Evolutionary conservation across 164 flowering plant species (phyloP).

Genomic region (Platanus orientalis): DNA sequence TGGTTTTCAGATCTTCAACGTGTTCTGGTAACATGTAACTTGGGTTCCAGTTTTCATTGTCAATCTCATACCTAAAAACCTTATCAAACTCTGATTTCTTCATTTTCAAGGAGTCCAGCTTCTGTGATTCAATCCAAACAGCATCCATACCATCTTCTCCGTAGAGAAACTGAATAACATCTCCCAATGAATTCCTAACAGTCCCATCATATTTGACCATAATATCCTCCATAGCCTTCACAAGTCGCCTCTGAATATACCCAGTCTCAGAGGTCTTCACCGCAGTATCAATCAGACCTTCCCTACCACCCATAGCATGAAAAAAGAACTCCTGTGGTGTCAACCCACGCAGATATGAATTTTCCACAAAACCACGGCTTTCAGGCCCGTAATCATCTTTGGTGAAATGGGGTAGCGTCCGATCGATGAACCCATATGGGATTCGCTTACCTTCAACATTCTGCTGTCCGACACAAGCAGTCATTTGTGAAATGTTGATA

Average conservation of each 20-base stretch:
- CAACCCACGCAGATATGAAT: conserved; percentile 90
- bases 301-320: conserved; percentile 99
- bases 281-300: conserved; percentile 98
- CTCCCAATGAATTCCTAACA: conserved; percentile 91
- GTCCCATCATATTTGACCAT: conserved; percentile 99
- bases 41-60: conserved; percentile 79
- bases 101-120: conserved; percentile 85
- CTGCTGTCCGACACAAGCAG: conserved; percentile 99
- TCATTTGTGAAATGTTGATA: conserved; percentile 98
- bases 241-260: conserved; percentile 92
- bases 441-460: conserved; percentile 99
- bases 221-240: conserved; percentile 99
- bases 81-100: conserved; percentile 70
- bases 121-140: conserved; percentile 95
- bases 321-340: conserved; percentile 99
- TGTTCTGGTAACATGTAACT: conserved; percentile 77
- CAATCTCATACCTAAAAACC: conserved; percentile 72
- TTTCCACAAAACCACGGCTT: conserved; percentile 99
- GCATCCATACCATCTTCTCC: conserved; percentile 99
- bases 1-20: conserved; percentile 83
- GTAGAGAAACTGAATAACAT: conserved; percentile 95
- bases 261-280: conserved; percentile 99
- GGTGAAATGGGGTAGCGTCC: conserved; percentile 94
- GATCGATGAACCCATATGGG: conserved; percentile 82
- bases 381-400: conserved; percentile 98